Base-by-base conservation (phyloP, 2,329 filamentous ascomycete species). In the Achaetomium macrosporum region DNA sequence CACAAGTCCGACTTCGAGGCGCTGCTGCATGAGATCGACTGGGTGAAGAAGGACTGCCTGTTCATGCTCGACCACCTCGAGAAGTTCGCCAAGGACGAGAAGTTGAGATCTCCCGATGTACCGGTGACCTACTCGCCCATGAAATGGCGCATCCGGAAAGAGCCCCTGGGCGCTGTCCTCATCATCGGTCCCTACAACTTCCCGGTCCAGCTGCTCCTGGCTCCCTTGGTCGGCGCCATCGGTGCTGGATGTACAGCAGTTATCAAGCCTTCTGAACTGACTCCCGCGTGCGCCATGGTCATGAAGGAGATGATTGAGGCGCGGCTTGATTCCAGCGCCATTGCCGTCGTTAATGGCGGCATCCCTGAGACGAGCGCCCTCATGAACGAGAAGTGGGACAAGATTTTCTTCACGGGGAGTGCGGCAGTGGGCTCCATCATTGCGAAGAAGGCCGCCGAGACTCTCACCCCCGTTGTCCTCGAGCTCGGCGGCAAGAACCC, bases 161-260 rank as follows among this genome's bases (percentile, higher is more conserved):
- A 97, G 65, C 93, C 93, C 1, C 70, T 96, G 53, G 93, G 93
- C 35, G 76, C 83, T 39, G 83, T 89, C 11, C 76, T 97, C 62
- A 82, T 96, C 64, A 95, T 97, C 65, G 90, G 90, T 53, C 84
- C 93, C 41, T 97, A 89, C 81, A 99, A 99, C 76, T 96, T 91
- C 69, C 93, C 93, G 47, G 75, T 96, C 68, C 85, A 91, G 71
- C 78, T 97, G 41, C 83, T 84, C 36, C 68, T 97, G 39, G 79
- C 82, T 1, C 90, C 92, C 2, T 70, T 95, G 56, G 81, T 96
- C 57, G 93, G 92, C 53, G 93, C 92, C 64, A 96, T 99, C 63
- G 84, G 88, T 41, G 92, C 90, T 9, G 93, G 93, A 48, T 96
- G 93, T 70, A 92, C 91, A 6, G 89, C 85, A 43, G 75, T 96